These are phyloP conservation scores for Debaryomyces fabryi DNA, from an alignment of 1,139 yeast genomes.

Conservation along the genomic window DNA sequence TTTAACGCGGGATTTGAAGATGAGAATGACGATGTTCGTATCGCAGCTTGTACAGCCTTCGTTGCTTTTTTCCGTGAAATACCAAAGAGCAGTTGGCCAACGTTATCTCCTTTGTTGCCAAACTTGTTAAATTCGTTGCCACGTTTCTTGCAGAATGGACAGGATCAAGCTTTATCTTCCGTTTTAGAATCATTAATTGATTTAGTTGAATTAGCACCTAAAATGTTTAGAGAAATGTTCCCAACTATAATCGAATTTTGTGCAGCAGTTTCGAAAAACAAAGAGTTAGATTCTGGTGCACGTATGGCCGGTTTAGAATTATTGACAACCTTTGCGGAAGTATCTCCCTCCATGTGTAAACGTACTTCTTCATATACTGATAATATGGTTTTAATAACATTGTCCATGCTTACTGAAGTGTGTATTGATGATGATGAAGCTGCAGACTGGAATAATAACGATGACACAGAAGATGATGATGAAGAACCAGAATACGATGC, in stretches of 20 bases:
- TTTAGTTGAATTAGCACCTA: conserved; percentile 90
- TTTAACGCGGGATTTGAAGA: conserved; percentile 84
- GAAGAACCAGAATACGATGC: conserved; percentile 89
- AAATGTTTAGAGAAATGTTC: conserved; percentile 89
- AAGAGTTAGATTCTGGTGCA: conserved; percentile 75
- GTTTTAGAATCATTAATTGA: conserved; percentile 91
- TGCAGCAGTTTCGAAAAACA: conserved; percentile 76
- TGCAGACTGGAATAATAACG: conserved; percentile 86
- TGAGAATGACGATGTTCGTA: conserved; percentile 76
- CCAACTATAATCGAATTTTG: conserved; percentile 84
- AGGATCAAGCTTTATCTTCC: conserved; percentile 78
- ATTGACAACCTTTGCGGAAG: conserved; percentile 86
- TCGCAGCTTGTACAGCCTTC: conserved; percentile 91
- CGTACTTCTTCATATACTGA: conserved; percentile 72
- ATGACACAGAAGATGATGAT: conserved; percentile 76
- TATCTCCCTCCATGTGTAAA: conserved; percentile 94
- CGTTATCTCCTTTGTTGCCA: conserved; percentile 78
- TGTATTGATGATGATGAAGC: conserved; percentile 85
- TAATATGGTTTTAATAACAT: conserved; percentile 70
- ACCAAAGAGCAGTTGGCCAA: conserved; percentile 78
- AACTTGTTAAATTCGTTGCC: conserved; percentile 84
- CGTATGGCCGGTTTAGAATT: conserved; percentile 88
- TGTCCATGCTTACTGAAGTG: conserved; percentile 90
- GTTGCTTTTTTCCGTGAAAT: conserved; percentile 83
- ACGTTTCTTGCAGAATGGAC: conserved; percentile 74